phyloP scores from a whole-genome alignment of 495 filamentous ascomycete genomes.

The Mycothermus thermophilus region DNA sequence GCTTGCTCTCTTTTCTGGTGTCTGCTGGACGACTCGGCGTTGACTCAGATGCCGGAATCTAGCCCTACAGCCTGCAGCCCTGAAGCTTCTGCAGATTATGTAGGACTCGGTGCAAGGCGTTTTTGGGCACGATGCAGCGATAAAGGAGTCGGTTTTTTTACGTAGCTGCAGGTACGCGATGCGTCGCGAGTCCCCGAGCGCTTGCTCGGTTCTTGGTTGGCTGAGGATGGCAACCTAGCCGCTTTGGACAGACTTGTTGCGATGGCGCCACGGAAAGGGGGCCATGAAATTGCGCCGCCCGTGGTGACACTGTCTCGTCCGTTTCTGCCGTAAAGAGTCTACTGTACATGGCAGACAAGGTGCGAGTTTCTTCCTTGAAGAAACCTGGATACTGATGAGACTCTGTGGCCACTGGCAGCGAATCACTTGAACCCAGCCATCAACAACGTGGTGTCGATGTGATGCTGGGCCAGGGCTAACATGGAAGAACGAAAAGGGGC shows the following conservation, averaged over 20 bases:
- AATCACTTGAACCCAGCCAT: neutral
- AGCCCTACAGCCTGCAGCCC: constrained; percentile 1
- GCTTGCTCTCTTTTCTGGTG: constrained; percentile 1
- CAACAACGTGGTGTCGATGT: neutral
- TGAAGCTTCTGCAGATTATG: neutral
- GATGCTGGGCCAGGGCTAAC: neutral
- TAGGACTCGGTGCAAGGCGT: neutral
- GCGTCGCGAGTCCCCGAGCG: constrained; percentile 2
- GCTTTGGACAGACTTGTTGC: constrained; percentile 5
- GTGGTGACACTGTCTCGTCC: neutral
- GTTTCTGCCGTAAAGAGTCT: too few species aligned
- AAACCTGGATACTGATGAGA: neutral
- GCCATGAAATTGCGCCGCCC: constrained; percentile 2
- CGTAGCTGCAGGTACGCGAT: constrained; percentile 2
- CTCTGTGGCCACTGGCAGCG: neutral
- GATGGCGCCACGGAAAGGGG: constrained; percentile 4
- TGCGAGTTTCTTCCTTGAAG: constrained; percentile 2
- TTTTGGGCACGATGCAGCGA: constrained; percentile 2
- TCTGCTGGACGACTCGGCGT: neutral
- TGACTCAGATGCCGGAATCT: neutral
- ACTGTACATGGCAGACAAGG: neutral
- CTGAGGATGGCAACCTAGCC: constrained; percentile 4
- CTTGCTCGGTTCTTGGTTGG: constrained; percentile 1
- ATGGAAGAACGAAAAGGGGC: neutral
- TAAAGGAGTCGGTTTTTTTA: neutral